Base-by-base conservation (phyloP, 352 stramenopile genomes). In the Phytophthora citricola region DNA sequence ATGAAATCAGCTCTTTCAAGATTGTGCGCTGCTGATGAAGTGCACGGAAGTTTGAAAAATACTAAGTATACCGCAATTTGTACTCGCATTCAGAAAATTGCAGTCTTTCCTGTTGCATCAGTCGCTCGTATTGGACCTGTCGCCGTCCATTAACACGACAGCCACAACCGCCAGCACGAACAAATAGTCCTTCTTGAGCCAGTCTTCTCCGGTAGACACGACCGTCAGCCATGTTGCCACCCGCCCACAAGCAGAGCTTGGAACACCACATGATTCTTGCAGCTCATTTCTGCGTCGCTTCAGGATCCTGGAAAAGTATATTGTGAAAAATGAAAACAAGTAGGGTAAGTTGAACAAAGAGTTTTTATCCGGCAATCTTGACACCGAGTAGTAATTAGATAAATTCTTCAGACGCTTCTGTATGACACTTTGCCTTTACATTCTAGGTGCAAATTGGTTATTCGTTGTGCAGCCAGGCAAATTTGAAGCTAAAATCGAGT, bases 1-100 rank as follows among this genome's bases (percentile, higher is more conserved):
- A 90, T 68, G 58, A 84, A 88, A 27, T 91, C 84, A 15, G 91
- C 29, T 17, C 63, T 78, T 48, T 84, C 66, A 9, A 91, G 64
- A 15, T 65, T 31, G 36, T 71, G 61, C 26, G 75, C 76, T 83
- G 53, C 6, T 14, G 31, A 14, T 14, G 7, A 63, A 31, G 26
- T 17, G 4, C 36, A 45, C 27, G n/a, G 27, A n/a, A 36, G 31
- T 14, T 36, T 12, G 3, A 8, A 36, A 36, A 11, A 34, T 34
- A 12, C 0, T 1, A 34, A 20, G 17, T 20, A 9, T 34, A 14
- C 31, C 11, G 31, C 31, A 12, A 36, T 36, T 12, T 14, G 10
- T 14, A 8, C 7, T 32, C 7, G 2, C 29, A 32, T 32, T 32
- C 29, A 8, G 29, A 32, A 26, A 26, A 26, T 20, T 57, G 29